Conservation (phyloP, 345 rosid species). For the Lumnitzera racemosa region DNA sequence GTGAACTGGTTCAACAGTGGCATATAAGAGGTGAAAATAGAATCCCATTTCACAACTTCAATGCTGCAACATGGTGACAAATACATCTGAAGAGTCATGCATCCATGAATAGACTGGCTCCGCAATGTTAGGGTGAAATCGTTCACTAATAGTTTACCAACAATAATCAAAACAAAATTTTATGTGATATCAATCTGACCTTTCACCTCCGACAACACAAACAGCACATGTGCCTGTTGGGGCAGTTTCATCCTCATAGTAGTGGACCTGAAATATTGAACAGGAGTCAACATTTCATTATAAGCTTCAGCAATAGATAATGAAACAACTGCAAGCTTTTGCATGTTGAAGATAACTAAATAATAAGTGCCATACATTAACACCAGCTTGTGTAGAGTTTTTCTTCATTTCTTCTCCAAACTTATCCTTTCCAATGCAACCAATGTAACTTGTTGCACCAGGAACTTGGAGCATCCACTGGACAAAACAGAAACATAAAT, state of each 20-base stretch:
- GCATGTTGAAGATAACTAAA: neutral
- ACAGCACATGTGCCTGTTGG: conserved; percentile 94
- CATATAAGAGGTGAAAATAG: too few species aligned
- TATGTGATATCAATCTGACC: conserved; percentile 31
- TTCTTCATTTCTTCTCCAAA: conserved; percentile 98
- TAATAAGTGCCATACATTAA: conserved; percentile 43
- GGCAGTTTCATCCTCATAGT: conserved; percentile 71
- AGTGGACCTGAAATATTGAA: conserved; percentile 47
- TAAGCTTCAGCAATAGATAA: neutral
- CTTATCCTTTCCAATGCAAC: conserved; percentile 92
- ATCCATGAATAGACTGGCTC: too few species aligned
- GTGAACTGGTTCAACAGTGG: too few species aligned
- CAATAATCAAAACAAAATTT: neutral
- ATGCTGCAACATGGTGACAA: too few species aligned
- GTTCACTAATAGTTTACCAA: too few species aligned
- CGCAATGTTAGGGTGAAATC: too few species aligned
- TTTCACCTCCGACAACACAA: conserved; percentile 95
- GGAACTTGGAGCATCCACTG: conserved; percentile 99
- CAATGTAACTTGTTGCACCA: conserved; percentile 83
- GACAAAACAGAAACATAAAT: neutral
- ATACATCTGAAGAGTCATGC: too few species aligned
- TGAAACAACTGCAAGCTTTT: neutral
- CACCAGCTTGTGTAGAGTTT: conserved; percentile 59
- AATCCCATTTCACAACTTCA: too few species aligned
- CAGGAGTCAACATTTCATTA: neutral